Conservation (phyloP, 164 flowering plant species). For the Vitis cinerea region DNA sequence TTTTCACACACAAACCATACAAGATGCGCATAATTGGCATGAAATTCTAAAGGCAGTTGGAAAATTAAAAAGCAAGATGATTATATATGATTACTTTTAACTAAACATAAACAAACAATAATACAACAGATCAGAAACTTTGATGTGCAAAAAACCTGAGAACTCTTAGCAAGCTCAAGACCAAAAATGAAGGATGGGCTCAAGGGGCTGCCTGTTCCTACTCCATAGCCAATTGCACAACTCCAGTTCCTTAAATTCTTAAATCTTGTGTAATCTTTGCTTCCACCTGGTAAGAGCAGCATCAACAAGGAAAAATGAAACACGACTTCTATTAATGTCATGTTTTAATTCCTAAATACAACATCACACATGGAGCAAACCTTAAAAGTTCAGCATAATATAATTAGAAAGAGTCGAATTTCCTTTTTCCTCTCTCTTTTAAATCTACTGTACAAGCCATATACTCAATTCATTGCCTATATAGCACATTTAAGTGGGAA, state of each 20-base stretch:
- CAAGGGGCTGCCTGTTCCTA: conserved; percentile 82
- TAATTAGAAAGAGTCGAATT: no score
- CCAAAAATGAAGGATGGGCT: conserved; percentile 92
- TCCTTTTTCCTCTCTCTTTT: no score
- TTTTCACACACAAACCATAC: no score
- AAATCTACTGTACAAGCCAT: no score
- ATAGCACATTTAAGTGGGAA: not conserved
- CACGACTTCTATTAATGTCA: not conserved
- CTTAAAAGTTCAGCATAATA: not conserved
- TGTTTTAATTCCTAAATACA: not conserved
- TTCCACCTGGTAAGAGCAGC: conserved; percentile 42
- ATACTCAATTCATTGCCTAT: not conserved
- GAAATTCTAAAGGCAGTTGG: no score
- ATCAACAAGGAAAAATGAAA: conserved; percentile 3
- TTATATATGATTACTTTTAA: not conserved
- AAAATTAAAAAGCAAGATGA: no score
- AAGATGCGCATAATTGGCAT: no score
- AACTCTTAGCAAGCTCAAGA: conserved; percentile 78
- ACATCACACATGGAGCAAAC: not conserved
- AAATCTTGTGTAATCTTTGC: conserved; percentile 39
- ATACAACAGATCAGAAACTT: not conserved
- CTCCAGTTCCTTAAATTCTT: conserved; percentile 75
- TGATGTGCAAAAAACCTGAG: conserved; percentile 50
- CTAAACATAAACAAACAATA: not conserved
- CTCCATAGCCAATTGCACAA: conserved; percentile 80